phyloP scores from a whole-genome alignment of 1,139 yeast species.

The Wickerhamomyces sp. region DNA sequence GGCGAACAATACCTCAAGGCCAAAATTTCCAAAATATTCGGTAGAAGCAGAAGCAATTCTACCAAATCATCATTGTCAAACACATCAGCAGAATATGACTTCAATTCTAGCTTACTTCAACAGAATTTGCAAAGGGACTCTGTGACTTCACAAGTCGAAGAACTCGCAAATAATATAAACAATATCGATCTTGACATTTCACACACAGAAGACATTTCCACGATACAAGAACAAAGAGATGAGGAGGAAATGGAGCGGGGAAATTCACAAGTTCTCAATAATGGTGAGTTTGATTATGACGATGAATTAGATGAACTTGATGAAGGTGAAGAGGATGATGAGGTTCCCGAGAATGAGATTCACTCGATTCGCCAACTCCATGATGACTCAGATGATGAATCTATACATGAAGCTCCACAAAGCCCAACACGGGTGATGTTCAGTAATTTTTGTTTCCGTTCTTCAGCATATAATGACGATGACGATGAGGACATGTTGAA shows the following conservation, averaged over 20 bases:
- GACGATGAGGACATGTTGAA: conserved; percentile 29
- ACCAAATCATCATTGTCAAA: not conserved
- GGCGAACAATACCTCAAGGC: conserved; percentile 5
- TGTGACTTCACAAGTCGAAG: not conserved
- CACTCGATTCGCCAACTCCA: conserved; percentile 11
- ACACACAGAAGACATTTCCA: conserved; percentile 1
- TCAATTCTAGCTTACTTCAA: not conserved
- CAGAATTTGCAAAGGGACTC: not conserved
- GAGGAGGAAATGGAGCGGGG: conserved; percentile 7
- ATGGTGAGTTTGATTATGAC: conserved; percentile 21
- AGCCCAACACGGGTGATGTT: not conserved
- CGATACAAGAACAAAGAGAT: conserved; percentile 4
- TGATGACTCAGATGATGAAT: conserved; percentile 10
- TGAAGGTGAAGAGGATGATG: conserved; percentile 8
- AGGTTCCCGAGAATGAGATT: conserved; percentile 12
- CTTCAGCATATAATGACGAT: not conserved
- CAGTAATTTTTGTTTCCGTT: conserved; percentile 5
- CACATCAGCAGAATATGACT: not conserved
- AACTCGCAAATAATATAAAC: conserved; percentile 23
- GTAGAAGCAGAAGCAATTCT: conserved; percentile 6
- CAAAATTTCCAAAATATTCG: conserved; percentile 14
- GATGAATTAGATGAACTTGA: conserved; percentile 25
- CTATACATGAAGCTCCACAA: not conserved
- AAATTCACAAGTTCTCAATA: conserved; percentile 5
- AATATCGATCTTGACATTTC: conserved; percentile 34